Base-by-base conservation (phyloP, 2,329 filamentous ascomycete species). In the Ophiosphaerella herpotricha region DNA sequence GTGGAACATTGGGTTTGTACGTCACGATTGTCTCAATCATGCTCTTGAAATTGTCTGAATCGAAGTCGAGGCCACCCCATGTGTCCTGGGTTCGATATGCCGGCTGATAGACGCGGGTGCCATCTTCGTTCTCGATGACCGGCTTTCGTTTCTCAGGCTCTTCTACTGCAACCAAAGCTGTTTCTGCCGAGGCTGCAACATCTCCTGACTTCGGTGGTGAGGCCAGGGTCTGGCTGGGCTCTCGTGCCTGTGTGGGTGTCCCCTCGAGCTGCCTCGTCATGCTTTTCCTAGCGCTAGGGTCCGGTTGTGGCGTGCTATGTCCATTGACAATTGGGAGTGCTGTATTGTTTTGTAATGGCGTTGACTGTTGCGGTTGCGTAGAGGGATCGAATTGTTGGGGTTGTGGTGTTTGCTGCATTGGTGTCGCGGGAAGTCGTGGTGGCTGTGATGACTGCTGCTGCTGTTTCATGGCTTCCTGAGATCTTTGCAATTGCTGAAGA, bases 1-100 rank as follows among this genome's bases (percentile, higher is more conserved):
- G 77, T 0, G 94, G 93, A 33, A 91, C 80, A 48, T 89, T 87
- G 0, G 92, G 91, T 64, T 86, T 89, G 63, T 85, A 79, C 38
- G 81, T 80, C 42, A 85, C 78, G 33, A 96, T 80, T 31, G 82
- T 79, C 5, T 88, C 87, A 11, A 92, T 77, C 50, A 89, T 83
- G 50, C 93, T 81, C 1, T 91, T 90, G 7, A 91, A 91, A 71
- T 86, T 1, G 82, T 67, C 55, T 23, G 63, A 64, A 38, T 62
- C 52, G 83, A 77, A 61, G 70, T 76, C 48, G 71, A 72, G 55
- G 13, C 67, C 63, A 13, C 67, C 65, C 64, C 64, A 72, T 14
- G 54, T 61, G 26, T 64, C 57, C 32, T 65, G 57, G 14, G 54
- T 61, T 44, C 59, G 60, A 53, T 60, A 66, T 6, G 63, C 58